A percentile compares a stretch with the other conserved stretches of the same genome.
Evolutionary conservation across 2,329 filamentous ascomycete genomes (phyloP).

Genomic region (Monosporascus sp.): DNA sequence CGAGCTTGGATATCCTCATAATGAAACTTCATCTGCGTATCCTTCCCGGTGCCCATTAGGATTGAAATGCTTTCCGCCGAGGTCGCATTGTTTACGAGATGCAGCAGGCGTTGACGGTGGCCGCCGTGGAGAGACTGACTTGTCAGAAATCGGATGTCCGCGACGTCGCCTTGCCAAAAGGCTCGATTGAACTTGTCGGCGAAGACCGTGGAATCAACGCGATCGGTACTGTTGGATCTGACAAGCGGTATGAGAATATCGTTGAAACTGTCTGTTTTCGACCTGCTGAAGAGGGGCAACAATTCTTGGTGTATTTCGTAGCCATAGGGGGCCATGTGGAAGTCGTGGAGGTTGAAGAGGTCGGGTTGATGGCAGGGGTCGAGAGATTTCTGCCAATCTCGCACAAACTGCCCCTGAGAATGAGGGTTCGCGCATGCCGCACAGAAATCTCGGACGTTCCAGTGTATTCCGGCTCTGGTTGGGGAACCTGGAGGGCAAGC

Average conservation of each 20-base stretch:
- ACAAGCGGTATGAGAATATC: conserved; percentile 70
- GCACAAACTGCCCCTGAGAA: conserved; percentile 61
- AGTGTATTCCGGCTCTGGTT: conserved; percentile 53
- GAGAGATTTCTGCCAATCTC: conserved; percentile 59
- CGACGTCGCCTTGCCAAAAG: conserved; percentile 71
- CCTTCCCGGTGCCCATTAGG: conserved; percentile 43
- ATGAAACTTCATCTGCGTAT: conserved; percentile 37
- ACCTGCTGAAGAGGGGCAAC: conserved; percentile 70
- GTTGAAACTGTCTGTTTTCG: conserved; percentile 65
- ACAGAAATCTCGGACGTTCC: conserved; percentile 62
- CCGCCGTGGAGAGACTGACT: conserved; percentile 58
- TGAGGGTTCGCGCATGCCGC: conserved; percentile 57
- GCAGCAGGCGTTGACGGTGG: conserved; percentile 66
- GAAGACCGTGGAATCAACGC: conserved; percentile 46
- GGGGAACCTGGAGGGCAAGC: conserved; percentile 60
- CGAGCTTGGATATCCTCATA: conserved; percentile 51
- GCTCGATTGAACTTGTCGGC: conserved; percentile 57
- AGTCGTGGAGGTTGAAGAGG: conserved; percentile 65
- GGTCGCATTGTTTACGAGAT: conserved; percentile 58
- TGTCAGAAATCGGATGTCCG: conserved; percentile 44
- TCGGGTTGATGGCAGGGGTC: conserved; percentile 76
- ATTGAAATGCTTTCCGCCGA: conserved; percentile 44
- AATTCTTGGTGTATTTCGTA: conserved; percentile 59
- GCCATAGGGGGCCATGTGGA: conserved; percentile 61
- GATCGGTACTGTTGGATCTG: conserved; percentile 42